phyloP scores from a whole-genome alignment of 805 yeast species.

The Yamadazyma nakazawae region DNA sequence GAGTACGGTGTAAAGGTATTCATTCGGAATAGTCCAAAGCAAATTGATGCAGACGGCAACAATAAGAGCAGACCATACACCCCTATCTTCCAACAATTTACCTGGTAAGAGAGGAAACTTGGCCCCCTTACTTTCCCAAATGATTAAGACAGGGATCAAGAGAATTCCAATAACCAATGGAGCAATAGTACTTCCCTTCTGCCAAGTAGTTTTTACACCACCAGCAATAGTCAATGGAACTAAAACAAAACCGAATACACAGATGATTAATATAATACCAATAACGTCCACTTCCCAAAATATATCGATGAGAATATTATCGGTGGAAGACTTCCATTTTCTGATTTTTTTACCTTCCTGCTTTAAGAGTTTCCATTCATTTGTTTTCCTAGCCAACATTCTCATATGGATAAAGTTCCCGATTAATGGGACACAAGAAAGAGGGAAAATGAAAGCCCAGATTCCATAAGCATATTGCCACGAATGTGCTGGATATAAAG shows the following conservation, averaged over 20 bases:
- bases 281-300: conserved; percentile 66
- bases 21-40: conserved; percentile 67
- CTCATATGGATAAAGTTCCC: conserved; percentile 54
- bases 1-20: conserved; percentile 64
- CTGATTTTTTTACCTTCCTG: conserved; percentile 29
- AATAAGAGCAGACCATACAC: conserved; percentile 67
- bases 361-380: conserved; percentile 45
- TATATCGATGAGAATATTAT: conserved; percentile 31
- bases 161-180: conserved; percentile 68
- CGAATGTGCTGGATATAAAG: conserved; percentile 48
- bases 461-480: conserved; percentile 68
- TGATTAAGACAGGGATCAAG: conserved; percentile 54
- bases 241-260: conserved; percentile 59
- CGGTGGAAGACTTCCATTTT: conserved; percentile 22
- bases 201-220: conserved; percentile 53
- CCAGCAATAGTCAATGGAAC: conserved; percentile 78
- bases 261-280: conserved; percentile 56
- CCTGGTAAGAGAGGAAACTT: conserved; percentile 63
- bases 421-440: conserved; percentile 58
- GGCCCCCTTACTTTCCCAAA: conserved; percentile 58
- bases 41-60: conserved; percentile 59
- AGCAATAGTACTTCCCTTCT: conserved; percentile 57
- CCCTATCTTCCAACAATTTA: conserved; percentile 59
- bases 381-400: conserved; percentile 47
- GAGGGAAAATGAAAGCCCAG: conserved; percentile 77